These are phyloP conservation scores for Trichothecium sympodiale DNA, from an alignment of 2,329 filamentous ascomycete species.

Conservation along the genomic window DNA sequence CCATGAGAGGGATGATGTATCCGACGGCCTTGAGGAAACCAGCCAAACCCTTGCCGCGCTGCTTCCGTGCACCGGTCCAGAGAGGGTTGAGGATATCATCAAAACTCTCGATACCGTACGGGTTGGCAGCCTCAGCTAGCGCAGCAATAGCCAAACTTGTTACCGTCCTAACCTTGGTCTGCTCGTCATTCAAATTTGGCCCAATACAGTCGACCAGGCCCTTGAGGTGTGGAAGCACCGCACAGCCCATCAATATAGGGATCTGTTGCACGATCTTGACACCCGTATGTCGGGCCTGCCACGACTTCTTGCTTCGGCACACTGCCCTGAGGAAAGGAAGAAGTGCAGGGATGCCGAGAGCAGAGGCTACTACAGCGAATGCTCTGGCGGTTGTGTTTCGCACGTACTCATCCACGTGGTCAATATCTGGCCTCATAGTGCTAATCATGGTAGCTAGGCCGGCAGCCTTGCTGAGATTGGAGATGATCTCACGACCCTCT, in stretches of 20 bases:
- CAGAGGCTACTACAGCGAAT: slow-evolving; percentile 93
- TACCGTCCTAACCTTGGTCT: slow-evolving; percentile 94
- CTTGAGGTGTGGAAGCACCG: slow-evolving; percentile 88
- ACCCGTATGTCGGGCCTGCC: slow-evolving; percentile 94
- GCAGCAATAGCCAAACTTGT: slow-evolving; percentile 92
- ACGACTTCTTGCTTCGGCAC: slow-evolving; percentile 96
- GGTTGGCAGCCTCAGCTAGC: slow-evolving; percentile 89
- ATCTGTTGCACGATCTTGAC: slow-evolving; percentile 99
- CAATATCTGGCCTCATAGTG: slow-evolving; percentile 97
- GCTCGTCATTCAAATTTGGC: slow-evolving; percentile 91
- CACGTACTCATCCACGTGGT: slow-evolving; percentile 96
- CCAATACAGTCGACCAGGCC: slow-evolving; percentile 94
- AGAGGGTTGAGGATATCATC: slow-evolving; percentile 95
- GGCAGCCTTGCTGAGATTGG: slow-evolving; percentile 91
- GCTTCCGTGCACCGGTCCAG: slow-evolving; percentile 93
- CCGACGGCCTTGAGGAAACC: slow-evolving; percentile 96
- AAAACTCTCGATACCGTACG: slow-evolving; percentile 98
- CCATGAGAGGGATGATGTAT: slow-evolving; percentile 97
- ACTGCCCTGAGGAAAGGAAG: slow-evolving; percentile 92
- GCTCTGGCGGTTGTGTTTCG: slow-evolving; percentile 94
- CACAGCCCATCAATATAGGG: slow-evolving; percentile 96
- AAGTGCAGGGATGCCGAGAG: slow-evolving; percentile 87
- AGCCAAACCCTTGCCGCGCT: slow-evolving; percentile 89
- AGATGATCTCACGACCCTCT: slow-evolving; percentile 97
- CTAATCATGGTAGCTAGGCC: slow-evolving; percentile 98